Evolutionary conservation across 352 stramenopile genomes (phyloP), one percentile per base, ranked within the genome.

Genomic region (Aphanomyces astaci): DNA sequence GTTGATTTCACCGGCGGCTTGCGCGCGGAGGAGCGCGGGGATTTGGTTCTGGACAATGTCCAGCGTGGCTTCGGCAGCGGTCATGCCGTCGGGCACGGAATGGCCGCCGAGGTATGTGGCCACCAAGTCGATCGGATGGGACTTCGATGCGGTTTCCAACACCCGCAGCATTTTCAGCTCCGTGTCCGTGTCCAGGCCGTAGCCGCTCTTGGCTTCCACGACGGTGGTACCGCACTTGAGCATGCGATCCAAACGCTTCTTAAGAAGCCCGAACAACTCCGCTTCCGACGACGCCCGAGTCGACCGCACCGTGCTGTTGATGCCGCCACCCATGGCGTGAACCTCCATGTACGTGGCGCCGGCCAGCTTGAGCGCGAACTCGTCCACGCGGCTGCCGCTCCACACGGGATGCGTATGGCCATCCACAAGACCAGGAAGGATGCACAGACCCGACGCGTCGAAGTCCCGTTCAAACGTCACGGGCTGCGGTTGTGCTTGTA

Each of bases 161-260:
- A 94, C 84, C n/a, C 77, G 75, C 32, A 94, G 79, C 82, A 94
- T 89, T 73, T 94, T 94, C 57, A 94, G 72, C 67, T 94, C 84
- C 17, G 84, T 87, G 22, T 86, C 82, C 1, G 81, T 79, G 53
- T 92, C 86, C n/a, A 94, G 75, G 19, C 86, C 86, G 57, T 94
- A 94, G 33, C 86, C 84, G 48, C 81, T 90, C 76, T 94, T 94
- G 69, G 81, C 83, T 55, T 94, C 84, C 52, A 88, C 82, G 30
- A 90, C 73, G 28, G 84, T 94, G 46, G 86, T 92, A 32, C 86
- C 84, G 32, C 76, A 74, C 49, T 79, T 79, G 43, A 92, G 68
- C 84, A 92, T 92, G 52, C 83, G 82, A 63, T 90, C 79, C 19
- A 94, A 64, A 25, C 84, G 78, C 30, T 73, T 31, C 13, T 78